These are phyloP conservation scores for Nitzschia sp. DNA, from an alignment of 108 stramenopile genomes.

Conservation along the genomic window DNA sequence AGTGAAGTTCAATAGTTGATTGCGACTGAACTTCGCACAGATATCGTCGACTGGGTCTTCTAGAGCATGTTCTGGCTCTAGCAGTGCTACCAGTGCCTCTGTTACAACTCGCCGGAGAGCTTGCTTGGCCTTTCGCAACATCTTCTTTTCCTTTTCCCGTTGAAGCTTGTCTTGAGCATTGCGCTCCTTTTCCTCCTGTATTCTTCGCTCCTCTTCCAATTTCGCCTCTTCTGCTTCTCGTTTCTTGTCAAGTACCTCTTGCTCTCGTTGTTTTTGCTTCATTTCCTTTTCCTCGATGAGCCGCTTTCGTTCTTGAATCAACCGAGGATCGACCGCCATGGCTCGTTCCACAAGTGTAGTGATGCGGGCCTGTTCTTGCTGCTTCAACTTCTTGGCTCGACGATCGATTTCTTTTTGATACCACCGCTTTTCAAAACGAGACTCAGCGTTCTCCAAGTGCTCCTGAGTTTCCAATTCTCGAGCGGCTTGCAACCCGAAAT, in stretches of 20 bases:
- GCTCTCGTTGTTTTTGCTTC: constrained; percentile 48
- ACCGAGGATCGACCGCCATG: constrained; percentile 91
- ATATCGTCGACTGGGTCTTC: constrained; percentile 40
- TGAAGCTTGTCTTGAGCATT: constrained; percentile 47
- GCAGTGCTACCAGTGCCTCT: constrained; percentile 47
- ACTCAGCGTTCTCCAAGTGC: constrained; percentile 82
- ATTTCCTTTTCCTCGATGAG: constrained; percentile 56
- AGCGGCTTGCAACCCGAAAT: constrained; percentile 84
- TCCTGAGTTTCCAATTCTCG: constrained; percentile 79
- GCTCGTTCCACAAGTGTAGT: constrained; percentile 91
- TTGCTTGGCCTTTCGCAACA: constrained; percentile 75
- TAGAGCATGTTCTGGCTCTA: constrained; percentile 39
- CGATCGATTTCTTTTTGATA: constrained; percentile 97
- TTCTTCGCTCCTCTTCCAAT: constrained; percentile 39
- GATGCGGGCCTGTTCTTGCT: constrained; percentile 91
- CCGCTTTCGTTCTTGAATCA: constrained; percentile 65
- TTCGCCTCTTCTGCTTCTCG: constrained; percentile 43
- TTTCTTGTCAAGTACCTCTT: constrained; percentile 52
- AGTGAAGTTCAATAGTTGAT: constrained; percentile 24
- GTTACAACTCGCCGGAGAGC: constrained; percentile 51
- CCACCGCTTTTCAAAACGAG: constrained; percentile 96
- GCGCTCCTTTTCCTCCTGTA: constrained; percentile 53
- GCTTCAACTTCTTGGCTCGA: constrained; percentile 89
- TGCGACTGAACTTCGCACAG: constrained; percentile 23
- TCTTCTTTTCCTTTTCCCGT: constrained; percentile 83